Base-by-base conservation (phyloP, 805 yeast genomes). In the Geotrichum ghanense region DNA sequence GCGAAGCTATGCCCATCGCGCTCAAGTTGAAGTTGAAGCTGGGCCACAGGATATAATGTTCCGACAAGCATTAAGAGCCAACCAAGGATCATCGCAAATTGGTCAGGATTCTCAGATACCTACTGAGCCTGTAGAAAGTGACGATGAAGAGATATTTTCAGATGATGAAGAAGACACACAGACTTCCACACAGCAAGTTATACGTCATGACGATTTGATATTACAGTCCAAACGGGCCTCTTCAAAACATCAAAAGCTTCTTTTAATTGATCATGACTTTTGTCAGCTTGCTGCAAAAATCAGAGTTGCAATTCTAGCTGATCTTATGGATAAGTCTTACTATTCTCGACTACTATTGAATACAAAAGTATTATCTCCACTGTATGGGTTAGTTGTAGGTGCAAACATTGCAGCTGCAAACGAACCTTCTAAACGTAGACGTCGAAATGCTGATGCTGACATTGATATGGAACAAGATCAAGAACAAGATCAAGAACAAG, bases 131-230 rank as follows among this genome's bases (percentile, higher is more conserved):
- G 39, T 7, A 16, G 43, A 44, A 22, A 37, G 82, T 53, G 66
- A 64, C 20, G 79, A 70, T 14, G 47, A 43, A 22, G 42, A 41
- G 6, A 45, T 39, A 14, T 42, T 22, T 6, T 27, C 43, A 4
- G 45, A 42, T 9, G 43, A 45, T 26, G 66, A 69, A 19, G 84
- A 79, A 55, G 79, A 65, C 50, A 76, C 72, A 16, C 66, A 69
- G 45, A 63, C 58, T 35, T 67, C 59, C 16, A 31, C 37, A 6
- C 68, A 64, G 24, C 57, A 53, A n/a, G 49, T 45, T 22, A 17
- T 21, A 14, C 25, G 14, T 23, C 53, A 51, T 1, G 55, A 48
- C 2, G 53, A 52, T 12, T 50, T 49, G 1, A 55, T 48, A 21
- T 10, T n/a, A 10, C 37, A 19, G 37, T 31, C 37, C 6, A 9